Evolutionary conservation across 192 early-diverging fungal species (phyloP).

Genomic region (Obelidium mucronatum): DNA sequence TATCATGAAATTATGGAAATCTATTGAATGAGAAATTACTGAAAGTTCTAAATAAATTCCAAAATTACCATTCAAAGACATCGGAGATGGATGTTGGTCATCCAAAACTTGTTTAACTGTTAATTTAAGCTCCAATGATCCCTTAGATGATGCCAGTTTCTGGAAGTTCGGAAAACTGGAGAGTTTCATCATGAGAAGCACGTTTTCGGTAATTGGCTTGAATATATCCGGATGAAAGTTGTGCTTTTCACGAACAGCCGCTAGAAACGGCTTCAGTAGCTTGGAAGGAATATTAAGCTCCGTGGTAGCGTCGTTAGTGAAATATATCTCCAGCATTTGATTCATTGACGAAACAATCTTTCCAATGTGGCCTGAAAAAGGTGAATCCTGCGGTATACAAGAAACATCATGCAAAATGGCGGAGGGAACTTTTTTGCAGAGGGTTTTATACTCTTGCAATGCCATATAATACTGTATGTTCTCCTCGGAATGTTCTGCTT

Average conservation of each 20-base stretch:
- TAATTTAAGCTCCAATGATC: neutral
- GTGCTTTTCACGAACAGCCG: conserved; percentile 2
- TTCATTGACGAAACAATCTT: neutral
- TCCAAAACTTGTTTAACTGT: conserved; percentile 14
- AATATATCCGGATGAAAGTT: conserved; percentile 41
- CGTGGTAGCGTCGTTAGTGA: neutral
- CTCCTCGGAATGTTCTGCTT: conserved; percentile 21
- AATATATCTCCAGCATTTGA: conserved; percentile 3
- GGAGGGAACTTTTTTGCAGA: conserved; percentile 14
- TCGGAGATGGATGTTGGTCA: conserved; percentile 6
- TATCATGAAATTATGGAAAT: conserved; percentile 12
- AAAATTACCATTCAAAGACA: conserved; percentile 15
- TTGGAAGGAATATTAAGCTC: conserved; percentile 41
- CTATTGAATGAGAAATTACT: neutral
- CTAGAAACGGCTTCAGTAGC: conserved; percentile 18
- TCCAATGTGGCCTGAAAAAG: neutral
- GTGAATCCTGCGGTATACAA: neutral
- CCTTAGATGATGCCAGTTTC: conserved; percentile 22
- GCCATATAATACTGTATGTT: conserved; percentile 8
- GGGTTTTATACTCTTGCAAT: conserved; percentile 15
- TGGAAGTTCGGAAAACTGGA: conserved; percentile 43
- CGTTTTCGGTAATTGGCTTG: conserved; percentile 22
- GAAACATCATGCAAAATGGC: neutral
- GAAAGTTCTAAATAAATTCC: neutral
- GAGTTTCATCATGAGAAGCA: conserved; percentile 34